Base-by-base conservation (phyloP, 352 stramenopile species). In the Elongisporangium senticosum region DNA sequence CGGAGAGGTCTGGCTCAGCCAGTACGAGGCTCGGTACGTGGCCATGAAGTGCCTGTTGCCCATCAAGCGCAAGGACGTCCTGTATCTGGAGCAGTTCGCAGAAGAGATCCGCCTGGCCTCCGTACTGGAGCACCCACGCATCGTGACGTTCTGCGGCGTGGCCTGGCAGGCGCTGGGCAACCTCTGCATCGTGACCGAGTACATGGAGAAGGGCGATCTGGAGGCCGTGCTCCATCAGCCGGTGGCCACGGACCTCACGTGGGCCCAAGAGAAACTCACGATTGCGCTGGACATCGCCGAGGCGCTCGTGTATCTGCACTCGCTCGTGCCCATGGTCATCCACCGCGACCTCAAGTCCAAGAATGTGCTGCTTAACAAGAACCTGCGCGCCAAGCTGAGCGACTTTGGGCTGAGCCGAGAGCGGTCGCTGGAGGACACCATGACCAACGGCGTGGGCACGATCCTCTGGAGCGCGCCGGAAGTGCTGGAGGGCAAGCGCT, bases 71-170 rank as follows among this genome's bases (percentile, higher is more conserved):
- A 72, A 83, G 49, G 75, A 89, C 15, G 68, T 82, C 15, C 68
- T 70, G 22, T 67, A 74, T 7, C 74, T 91, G 37, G 83, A 93
- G 64, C 75, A 81, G 55, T 96, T 96, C 53, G 72, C 75, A 0
- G 83, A 93, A 57, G 87, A 96, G 65, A 87, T 96, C 39, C 72
- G 85, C 4, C 77, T 96, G 56, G 80, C 88, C 1, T 88, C 83
- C 0, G 63, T 86, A 33, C 68, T 95, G 40, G 70, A 90, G 26
- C 85, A 96, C 56, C 83, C 87, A 15, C 71, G 82, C 10, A 96
- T 96, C 55, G 84, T 96, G 13, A 67, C 72, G 3, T 94, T 96
- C 62, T 83, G 81, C 26, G 87, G 87, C 11, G 77, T 92, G 17
- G 83, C 79, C 11, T 94, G 84, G 84, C 77, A 92, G 62, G 89